Base-by-base conservation (phyloP, 2,329 filamentous ascomycete genomes). In the Thelonectria blattea region DNA sequence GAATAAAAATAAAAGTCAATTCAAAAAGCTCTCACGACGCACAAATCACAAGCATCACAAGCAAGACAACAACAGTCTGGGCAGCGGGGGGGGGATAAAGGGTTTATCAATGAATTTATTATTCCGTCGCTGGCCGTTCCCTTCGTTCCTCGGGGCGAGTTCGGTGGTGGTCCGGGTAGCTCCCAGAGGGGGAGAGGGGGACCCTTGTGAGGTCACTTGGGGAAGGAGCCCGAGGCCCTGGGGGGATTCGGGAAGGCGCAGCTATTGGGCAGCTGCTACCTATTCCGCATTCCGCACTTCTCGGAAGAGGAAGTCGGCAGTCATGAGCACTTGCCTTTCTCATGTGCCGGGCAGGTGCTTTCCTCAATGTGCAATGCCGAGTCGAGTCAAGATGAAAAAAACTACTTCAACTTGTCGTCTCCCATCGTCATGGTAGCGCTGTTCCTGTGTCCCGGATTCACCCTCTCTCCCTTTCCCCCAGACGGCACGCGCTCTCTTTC, bases 301-400 rank as follows among this genome's bases (percentile, higher is more conserved):
- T 65, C 68, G 68, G 68, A 67, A 70, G 65, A 65, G 62, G 67
- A 53, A 59, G 52, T 70, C 68, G 68, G 68, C 68, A 70, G 67
- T 58, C 41, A 48, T 34, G 48, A 55, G 56, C 30, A 46, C 49
- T 47, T 45, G 43, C 37, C 37, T 34, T 32, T 27, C 27, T n/a
- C 20, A 32, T 42, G 32, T 37, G 11, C 34, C 34, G 34, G 22
- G 22, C 3, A 30, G 5, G 27, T 9, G 5, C 27, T 30, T 30
- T 7, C 27, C 27, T 30, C 22, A 24, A 24, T 30, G 27, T 7
- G 27, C 2, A 30, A 10, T 30, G 27, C 27, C 27, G 27, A 30
- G 4, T 24, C 22, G 22, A 24, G 27, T 30, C 8, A 30, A 30
- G 8, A 30, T 20, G n/a, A 20, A n/a, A 42, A 20, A 42, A 42